Percentiles rank a stretch among this genome's conserved stretches.
Conservation (phyloP, 1,284 basidiomycete species). For the Sporisorium reilianum region DNA sequence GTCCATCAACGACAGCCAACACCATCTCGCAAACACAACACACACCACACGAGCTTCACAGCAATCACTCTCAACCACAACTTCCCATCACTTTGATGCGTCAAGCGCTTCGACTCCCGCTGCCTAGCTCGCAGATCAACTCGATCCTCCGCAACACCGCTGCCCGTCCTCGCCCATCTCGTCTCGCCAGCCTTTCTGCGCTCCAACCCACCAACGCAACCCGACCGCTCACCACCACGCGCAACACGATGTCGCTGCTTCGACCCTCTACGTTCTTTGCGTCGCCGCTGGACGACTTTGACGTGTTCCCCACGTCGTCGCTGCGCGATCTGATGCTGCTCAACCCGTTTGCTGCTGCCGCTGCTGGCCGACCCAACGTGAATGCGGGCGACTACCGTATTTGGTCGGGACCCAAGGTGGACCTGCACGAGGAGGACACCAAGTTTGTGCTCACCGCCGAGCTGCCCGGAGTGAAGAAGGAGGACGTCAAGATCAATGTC, state of each 20-base stretch:
- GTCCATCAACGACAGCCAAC: neutral
- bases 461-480: slow-evolving; percentile 54
- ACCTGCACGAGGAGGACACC: slow-evolving; percentile 49
- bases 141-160: slow-evolving; percentile 30
- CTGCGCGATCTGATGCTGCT: slow-evolving; percentile 36
- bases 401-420: slow-evolving; percentile 48
- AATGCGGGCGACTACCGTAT: slow-evolving; percentile 35
- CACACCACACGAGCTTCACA: neutral
- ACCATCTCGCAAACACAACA: slow-evolving; percentile 1
- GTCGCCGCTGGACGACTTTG: slow-evolving; percentile 48
- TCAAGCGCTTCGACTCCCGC: slow-evolving; percentile 46
- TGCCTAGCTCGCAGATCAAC: slow-evolving; percentile 34
- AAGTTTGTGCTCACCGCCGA: slow-evolving; percentile 51
- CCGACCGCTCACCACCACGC: slow-evolving; percentile 20
- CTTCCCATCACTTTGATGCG: slow-evolving; percentile 27
- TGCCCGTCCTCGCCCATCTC: slow-evolving; percentile 18
- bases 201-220: slow-evolving; percentile 5
- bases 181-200: slow-evolving; percentile 19
- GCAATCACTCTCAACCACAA: no score
- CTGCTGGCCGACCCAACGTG: slow-evolving; percentile 34
- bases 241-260: slow-evolving; percentile 42
- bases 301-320: slow-evolving; percentile 36
- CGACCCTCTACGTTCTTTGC: slow-evolving; percentile 40
- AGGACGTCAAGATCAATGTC: slow-evolving; percentile 53
- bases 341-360: slow-evolving; percentile 24